Percentiles rank a stretch among this genome's conserved stretches.
Conservation (phyloP, 257 asterid genomes). For the Sherardia arvensis region DNA sequence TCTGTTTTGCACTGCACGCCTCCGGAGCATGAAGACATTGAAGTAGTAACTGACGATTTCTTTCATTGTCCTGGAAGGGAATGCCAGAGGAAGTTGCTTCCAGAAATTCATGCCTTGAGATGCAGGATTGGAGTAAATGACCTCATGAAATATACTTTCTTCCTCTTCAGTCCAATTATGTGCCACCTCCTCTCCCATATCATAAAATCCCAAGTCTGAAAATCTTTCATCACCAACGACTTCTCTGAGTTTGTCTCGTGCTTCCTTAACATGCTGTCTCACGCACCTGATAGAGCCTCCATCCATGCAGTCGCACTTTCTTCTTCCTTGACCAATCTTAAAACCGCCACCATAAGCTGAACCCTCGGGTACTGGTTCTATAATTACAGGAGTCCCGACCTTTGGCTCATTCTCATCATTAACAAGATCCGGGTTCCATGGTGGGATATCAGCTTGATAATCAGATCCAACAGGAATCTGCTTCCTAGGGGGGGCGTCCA, state of each 20-base stretch:
- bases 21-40: conserved; percentile 64
- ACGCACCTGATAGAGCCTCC: conserved; percentile 74
- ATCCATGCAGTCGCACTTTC: conserved; percentile 48
- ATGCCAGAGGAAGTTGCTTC: conserved; percentile 47
- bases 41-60: conserved; percentile 78
- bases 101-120: conserved; percentile 57
- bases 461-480: conserved; percentile 59
- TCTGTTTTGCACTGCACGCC: conserved; percentile 68
- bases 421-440: conserved; percentile 28
- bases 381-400: conserved; percentile 38
- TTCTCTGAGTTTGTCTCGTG: conserved; percentile 42
- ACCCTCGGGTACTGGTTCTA: conserved; percentile 28
- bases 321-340: conserved; percentile 43
- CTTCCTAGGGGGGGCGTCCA: conserved; percentile 38
- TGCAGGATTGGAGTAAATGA: conserved; percentile 51
- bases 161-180: conserved; percentile 62
- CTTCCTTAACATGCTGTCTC: conserved; percentile 55
- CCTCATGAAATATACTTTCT: conserved; percentile 50
- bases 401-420: conserved; percentile 21
- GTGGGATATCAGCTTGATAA: conserved; percentile 62
- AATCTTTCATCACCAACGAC: conserved; percentile 38
- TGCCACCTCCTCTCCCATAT: conserved; percentile 73
- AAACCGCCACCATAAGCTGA: conserved; percentile 21
- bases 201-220: conserved; percentile 45
- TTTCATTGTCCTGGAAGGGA: conserved; percentile 45